These are phyloP conservation scores for Waltiozyma sp. DNA, from an alignment of 1,139 yeast genomes.

Conservation along the genomic window DNA sequence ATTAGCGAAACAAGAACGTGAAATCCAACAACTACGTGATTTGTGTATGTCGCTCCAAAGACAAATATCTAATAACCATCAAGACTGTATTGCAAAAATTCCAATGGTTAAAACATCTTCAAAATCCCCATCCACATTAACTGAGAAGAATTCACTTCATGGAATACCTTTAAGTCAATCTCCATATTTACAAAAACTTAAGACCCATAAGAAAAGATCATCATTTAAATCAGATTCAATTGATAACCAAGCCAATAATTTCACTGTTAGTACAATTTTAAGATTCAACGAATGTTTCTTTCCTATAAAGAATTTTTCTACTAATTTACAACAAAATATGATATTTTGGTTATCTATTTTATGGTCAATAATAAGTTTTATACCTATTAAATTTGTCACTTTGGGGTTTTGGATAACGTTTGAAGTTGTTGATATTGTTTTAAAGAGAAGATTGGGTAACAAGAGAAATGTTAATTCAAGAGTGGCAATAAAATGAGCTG, in stretches of 20 bases:
- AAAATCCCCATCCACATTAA: background rate
- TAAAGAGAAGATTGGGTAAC: background rate
- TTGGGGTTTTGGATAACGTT: background rate
- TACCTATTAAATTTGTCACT: background rate
- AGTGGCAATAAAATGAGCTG: background rate
- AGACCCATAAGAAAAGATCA: background rate
- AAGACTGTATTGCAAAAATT: background rate
- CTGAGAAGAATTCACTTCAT: background rate
- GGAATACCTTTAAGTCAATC: background rate
- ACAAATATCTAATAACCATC: background rate
- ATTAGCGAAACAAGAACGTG: background rate
- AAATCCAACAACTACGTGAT: background rate
- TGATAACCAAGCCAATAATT: background rate
- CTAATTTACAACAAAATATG: background rate
- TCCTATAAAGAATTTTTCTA: no score
- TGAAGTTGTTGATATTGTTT: background rate
- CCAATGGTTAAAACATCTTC: background rate
- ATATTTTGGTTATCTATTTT: background rate
- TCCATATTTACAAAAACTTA: background rate
- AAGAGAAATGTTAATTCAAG: background rate
- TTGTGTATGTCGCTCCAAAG: background rate
- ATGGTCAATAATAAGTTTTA: background rate
- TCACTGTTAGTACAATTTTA: background rate
- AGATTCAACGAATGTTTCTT: no score
- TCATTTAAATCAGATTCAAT: no score